Percentiles rank a stretch among this genome's conserved stretches.
These are phyloP conservation scores for Pneumocystis canis DNA, from an alignment of 1,139 yeast genomes.

Conservation along the genomic window DNA sequence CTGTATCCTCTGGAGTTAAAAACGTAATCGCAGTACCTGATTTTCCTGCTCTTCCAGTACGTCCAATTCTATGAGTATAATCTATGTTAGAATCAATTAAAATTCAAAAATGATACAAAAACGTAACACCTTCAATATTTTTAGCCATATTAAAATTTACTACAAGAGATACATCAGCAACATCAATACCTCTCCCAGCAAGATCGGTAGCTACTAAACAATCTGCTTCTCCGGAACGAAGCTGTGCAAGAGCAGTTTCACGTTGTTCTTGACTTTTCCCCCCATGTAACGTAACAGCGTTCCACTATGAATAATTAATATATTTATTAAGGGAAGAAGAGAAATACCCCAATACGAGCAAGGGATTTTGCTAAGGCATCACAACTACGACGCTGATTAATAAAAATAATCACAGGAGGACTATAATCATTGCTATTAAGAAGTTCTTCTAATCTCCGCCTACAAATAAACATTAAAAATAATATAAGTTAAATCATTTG, in stretches of 20 bases:
- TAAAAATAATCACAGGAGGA: slow-evolving; percentile 65
- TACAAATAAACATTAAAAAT: neutral
- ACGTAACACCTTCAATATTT: slow-evolving; percentile 43
- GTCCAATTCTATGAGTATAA: slow-evolving; percentile 83
- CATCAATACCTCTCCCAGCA: slow-evolving; percentile 93
- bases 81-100: slow-evolving; percentile 24
- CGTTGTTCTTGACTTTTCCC: slow-evolving; percentile 77
- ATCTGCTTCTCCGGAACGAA: slow-evolving; percentile 46
- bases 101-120: neutral
- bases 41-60: slow-evolving; percentile 92
- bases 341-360: slow-evolving; percentile 25
- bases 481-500: neutral
- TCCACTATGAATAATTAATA: slow-evolving; percentile 19
- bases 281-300: slow-evolving; percentile 63
- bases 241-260: slow-evolving; percentile 55
- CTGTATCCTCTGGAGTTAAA: slow-evolving; percentile 43
- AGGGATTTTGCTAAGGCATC: slow-evolving; percentile 47
- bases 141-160: slow-evolving; percentile 74
- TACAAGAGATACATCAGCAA: slow-evolving; percentile 71
- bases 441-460: slow-evolving; percentile 26
- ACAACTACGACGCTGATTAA: slow-evolving; percentile 59
- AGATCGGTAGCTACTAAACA: slow-evolving; percentile 84
- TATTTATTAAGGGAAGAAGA: neutral
- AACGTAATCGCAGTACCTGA: slow-evolving; percentile 64
- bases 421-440: slow-evolving; percentile 25